Conservation (phyloP, 345 rosid species). For the Brassica rapa region DNA sequence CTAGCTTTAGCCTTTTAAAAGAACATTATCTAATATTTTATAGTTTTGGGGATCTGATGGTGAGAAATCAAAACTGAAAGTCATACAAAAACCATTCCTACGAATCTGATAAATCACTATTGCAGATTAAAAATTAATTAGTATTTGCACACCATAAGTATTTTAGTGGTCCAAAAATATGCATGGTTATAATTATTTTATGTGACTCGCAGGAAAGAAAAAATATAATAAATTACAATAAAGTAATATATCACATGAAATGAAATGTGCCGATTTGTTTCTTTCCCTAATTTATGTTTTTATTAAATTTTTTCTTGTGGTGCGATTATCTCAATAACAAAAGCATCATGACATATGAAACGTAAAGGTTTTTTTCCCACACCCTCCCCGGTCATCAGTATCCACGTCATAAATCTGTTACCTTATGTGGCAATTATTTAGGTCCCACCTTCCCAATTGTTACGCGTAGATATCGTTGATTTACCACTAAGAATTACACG, state of each 20-base stretch:
- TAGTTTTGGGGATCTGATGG: no score
- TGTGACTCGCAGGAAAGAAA: background rate
- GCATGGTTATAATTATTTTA: conserved; percentile 13
- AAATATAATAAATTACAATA: background rate
- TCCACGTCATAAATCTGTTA: conserved; percentile 37
- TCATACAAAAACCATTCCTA: no score
- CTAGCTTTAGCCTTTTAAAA: no score
- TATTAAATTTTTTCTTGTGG: conserved; percentile 20
- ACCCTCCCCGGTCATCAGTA: conserved; percentile 35
- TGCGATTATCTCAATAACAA: conserved; percentile 41
- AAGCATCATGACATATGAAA: conserved; percentile 42
- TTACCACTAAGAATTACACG: conserved; percentile 20
- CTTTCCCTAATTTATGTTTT: background rate
- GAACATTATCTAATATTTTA: no score
- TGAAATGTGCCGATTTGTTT: conserved; percentile 34
- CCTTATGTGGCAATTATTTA: conserved; percentile 29
- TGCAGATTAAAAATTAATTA: background rate
- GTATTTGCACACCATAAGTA: background rate
- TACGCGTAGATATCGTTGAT: background rate
- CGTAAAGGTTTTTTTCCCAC: conserved; percentile 25
- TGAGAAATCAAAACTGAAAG: no score
- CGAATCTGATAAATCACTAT: no score
- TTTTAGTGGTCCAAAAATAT: conserved; percentile 15
- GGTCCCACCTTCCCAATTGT: conserved; percentile 14
- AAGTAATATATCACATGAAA: conserved; percentile 25